These are phyloP conservation scores for Barnettozyma sucrosica DNA, from an alignment of 805 yeast genomes.

Conservation along the genomic window DNA sequence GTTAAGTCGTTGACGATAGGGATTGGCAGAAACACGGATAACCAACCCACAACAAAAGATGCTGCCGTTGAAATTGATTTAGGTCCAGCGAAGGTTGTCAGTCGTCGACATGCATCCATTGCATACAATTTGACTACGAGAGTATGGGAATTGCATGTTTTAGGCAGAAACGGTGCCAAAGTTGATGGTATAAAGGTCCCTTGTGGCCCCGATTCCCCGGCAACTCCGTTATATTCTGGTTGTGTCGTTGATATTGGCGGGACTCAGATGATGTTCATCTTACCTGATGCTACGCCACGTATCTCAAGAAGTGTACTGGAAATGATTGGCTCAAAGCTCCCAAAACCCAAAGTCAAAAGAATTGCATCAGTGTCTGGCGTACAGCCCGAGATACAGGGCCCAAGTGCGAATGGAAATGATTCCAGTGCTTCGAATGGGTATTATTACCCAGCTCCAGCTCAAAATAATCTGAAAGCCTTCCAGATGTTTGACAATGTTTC, in stretches of 20 bases:
- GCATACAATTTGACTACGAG: constrained; percentile 68
- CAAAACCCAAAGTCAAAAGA: constrained; percentile 24
- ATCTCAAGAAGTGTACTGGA: constrained; percentile 40
- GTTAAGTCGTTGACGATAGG: constrained; percentile 71
- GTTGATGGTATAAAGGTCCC: constrained; percentile 57
- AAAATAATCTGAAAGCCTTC: constrained; percentile 36
- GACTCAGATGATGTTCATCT: constrained; percentile 96
- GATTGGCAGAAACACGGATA: constrained; percentile 79
- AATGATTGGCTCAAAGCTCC: constrained; percentile 29
- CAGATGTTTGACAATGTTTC: constrained; percentile 45
- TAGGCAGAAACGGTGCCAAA: constrained; percentile 91
- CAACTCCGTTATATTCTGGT: constrained; percentile 72
- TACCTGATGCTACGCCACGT: constrained; percentile 82
- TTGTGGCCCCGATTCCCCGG: constrained; percentile 39
- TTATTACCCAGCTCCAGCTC: constrained; percentile 7
- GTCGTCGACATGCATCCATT: constrained; percentile 83
- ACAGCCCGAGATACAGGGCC: not conserved
- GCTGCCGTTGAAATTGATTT: constrained; percentile 69
- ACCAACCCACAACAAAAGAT: constrained; percentile 15
- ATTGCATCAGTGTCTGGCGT: constrained; percentile 12
- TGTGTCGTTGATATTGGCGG: constrained; percentile 92
- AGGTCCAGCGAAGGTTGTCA: constrained; percentile 97
- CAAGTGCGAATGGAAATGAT: not conserved
- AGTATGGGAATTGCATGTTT: constrained; percentile 78
- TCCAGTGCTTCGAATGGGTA: constrained; percentile 6